Percentiles rank a stretch among this genome's conserved stretches.
These are phyloP conservation scores for Debaryomyces hansenii DNA, from an alignment of 805 yeast species.

Conservation along the genomic window DNA sequence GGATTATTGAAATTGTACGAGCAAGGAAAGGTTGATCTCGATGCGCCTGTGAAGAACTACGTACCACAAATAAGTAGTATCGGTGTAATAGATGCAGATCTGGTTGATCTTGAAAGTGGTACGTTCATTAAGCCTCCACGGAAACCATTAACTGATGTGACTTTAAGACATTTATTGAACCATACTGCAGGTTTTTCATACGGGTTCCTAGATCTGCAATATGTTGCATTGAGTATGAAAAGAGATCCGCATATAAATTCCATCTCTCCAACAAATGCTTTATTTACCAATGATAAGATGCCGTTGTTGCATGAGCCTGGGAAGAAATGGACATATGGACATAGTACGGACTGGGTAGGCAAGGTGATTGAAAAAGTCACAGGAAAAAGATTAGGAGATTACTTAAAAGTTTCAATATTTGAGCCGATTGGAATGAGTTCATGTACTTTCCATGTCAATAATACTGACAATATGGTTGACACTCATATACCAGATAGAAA, in stretches of 20 bases:
- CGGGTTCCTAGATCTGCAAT: slow-evolving; percentile 30
- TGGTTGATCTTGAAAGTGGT: slow-evolving; percentile 25
- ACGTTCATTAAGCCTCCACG: slow-evolving; percentile 19
- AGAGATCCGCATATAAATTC: slow-evolving; percentile 16
- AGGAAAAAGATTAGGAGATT: slow-evolving; percentile 32
- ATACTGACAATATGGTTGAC: slow-evolving; percentile 11
- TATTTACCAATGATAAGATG: slow-evolving; percentile 25
- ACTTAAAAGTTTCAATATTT: slow-evolving; percentile 28
- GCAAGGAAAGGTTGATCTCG: slow-evolving; percentile 30
- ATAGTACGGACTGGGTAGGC: slow-evolving; percentile 40
- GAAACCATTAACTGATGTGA: slow-evolving; percentile 22
- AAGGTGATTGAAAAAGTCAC: slow-evolving; percentile 32
- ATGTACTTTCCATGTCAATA: slow-evolving; percentile 23
- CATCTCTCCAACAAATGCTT: slow-evolving; percentile 19
- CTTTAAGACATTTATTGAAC: slow-evolving; percentile 27
- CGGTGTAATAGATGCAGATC: slow-evolving; percentile 25
- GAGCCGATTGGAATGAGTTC: slow-evolving; percentile 34
- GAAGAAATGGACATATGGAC: slow-evolving; percentile 36
- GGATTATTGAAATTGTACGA: slow-evolving; percentile 36
- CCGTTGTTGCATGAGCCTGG: slow-evolving; percentile 40
- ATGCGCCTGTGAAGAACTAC: slow-evolving; percentile 30
- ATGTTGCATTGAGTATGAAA: slow-evolving; percentile 19
- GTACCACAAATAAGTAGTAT: slow-evolving; percentile 32
- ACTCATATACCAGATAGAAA: slow-evolving; percentile 14
- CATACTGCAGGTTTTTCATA: slow-evolving; percentile 39